Percentiles rank a stretch among this genome's conserved stretches.
Evolutionary conservation across 768 basidiomycete species (phyloP).

Genomic region (Rubroboletus pulcherrimus): DNA sequence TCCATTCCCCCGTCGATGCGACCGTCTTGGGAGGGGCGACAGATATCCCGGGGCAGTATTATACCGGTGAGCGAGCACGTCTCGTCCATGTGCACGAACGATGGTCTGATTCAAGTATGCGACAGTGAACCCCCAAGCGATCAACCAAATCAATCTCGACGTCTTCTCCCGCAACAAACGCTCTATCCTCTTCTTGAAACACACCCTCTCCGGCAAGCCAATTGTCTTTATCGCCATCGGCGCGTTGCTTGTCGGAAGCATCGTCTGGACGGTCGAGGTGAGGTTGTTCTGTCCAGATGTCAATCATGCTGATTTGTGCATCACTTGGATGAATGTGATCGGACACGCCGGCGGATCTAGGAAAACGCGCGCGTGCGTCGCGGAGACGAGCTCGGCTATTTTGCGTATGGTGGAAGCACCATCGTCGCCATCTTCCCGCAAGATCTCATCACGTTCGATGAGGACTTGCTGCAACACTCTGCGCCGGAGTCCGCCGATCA

Average conservation of each 20-base stretch:
- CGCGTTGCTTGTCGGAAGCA: conserved; percentile 76
- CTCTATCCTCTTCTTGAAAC: conserved; percentile 51
- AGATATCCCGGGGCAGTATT: conserved; percentile 55
- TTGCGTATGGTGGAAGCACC: conserved; percentile 79
- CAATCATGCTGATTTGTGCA: not conserved
- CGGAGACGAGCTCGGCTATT: conserved; percentile 65
- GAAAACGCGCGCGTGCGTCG: conserved; percentile 50
- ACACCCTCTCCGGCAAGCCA: conserved; percentile 40
- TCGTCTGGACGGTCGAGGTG: conserved; percentile 53
- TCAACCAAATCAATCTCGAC: conserved; percentile 62
- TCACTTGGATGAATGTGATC: not conserved
- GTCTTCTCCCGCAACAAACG: conserved; percentile 65
- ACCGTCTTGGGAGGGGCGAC: conserved; percentile 38
- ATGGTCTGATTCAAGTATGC: not conserved
- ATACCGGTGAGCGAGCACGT: conserved; percentile 42
- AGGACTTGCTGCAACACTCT: conserved; percentile 58
- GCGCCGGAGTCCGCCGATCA: conserved; percentile 8
- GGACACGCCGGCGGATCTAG: conserved; percentile 13
- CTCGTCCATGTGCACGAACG: not conserved
- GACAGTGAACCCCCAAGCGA: conserved; percentile 71
- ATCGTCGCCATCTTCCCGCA: conserved; percentile 57
- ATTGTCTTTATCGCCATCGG: conserved; percentile 75
- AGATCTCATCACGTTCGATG: conserved; percentile 53
- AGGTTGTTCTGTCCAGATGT: conserved; percentile 3
- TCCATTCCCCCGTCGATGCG: conserved; percentile 67